Evolutionary conservation across 441 rosid species (phyloP).

Genomic region (Gossypium gossypioides): DNA sequence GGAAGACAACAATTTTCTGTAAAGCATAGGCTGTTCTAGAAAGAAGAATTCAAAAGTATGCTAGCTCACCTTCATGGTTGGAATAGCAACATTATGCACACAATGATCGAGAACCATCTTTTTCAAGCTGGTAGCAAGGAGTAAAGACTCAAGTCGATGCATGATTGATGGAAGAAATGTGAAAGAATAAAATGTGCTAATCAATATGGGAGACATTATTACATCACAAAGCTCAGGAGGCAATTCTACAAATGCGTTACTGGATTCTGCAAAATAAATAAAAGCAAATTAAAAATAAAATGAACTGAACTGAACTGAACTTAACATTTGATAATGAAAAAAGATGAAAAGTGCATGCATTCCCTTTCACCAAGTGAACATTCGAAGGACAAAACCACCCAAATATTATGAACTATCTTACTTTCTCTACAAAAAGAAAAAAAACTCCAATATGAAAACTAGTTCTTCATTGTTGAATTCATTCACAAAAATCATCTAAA

Average conservation of each 20-base stretch:
- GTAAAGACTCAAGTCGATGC: slow-evolving; percentile 72
- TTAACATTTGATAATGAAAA: not conserved
- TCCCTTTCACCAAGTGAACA: not conserved
- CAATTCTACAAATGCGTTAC: slow-evolving; percentile 47
- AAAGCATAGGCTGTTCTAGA: not conserved
- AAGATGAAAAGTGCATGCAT: not conserved
- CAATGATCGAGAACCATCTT: slow-evolving; percentile 34
- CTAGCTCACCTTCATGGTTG: slow-evolving; percentile 54
- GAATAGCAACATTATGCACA: slow-evolving; percentile 39
- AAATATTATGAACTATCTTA: not conserved
- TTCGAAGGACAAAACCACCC: not conserved
- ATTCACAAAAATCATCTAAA: not conserved
- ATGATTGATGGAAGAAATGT: slow-evolving; percentile 65
- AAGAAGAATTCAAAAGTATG: not conserved
- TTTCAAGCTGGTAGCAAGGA: slow-evolving; percentile 58
- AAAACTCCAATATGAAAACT: not conserved
- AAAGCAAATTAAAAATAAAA: slow-evolving; percentile 2
- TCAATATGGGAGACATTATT: slow-evolving; percentile 55
- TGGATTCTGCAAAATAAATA: slow-evolving; percentile 36
- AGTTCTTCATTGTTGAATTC: not conserved
- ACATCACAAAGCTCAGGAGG: slow-evolving; percentile 81
- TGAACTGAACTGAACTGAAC: not conserved
- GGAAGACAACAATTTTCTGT: not conserved
- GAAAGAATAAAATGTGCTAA: slow-evolving; percentile 58
- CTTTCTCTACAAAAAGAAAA: not conserved